Evolutionary conservation across 148 eudicot genomes (phyloP).

Genomic region (Chenopodium quinoa): DNA sequence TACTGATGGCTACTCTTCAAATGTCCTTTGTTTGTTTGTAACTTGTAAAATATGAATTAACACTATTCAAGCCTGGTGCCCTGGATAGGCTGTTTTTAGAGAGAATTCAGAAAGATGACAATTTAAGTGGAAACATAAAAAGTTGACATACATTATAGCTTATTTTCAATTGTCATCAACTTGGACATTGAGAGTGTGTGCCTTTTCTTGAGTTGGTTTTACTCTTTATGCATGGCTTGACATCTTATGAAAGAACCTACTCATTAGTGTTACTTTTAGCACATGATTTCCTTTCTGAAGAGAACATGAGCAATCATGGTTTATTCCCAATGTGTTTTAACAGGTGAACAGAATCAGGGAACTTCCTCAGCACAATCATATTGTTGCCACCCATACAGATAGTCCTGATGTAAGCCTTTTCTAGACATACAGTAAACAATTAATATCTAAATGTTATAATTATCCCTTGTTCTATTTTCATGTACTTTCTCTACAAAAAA

Average conservation of each 20-base stretch:
- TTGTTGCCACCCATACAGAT: slow-evolving; percentile 92
- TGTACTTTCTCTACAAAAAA: not conserved
- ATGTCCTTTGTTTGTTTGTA: not conserved
- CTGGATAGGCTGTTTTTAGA: not conserved
- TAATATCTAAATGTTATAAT: not conserved
- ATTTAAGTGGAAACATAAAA: not conserved
- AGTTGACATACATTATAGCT: not conserved
- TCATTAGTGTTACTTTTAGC: not conserved
- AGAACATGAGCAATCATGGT: not conserved
- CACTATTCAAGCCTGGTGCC: not conserved
- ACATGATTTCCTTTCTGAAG: not conserved
- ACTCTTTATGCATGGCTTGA: slow-evolving; percentile 1
- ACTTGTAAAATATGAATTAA: not conserved
- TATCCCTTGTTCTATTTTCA: not conserved
- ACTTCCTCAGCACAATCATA: slow-evolving; percentile 84
- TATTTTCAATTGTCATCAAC: not conserved
- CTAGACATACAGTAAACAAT: not conserved
- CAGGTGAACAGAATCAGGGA: slow-evolving; percentile 98
- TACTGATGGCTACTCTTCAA: not conserved
- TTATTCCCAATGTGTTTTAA: slow-evolving; percentile 14
- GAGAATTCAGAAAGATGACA: not conserved
- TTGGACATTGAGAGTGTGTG: not conserved
- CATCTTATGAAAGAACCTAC: not conserved
- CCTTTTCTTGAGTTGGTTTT: not conserved
- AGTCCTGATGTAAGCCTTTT: slow-evolving; percentile 76